These are phyloP conservation scores for Monosporascus sp. DNA, from an alignment of 2,329 filamentous ascomycete species.

Conservation along the genomic window DNA sequence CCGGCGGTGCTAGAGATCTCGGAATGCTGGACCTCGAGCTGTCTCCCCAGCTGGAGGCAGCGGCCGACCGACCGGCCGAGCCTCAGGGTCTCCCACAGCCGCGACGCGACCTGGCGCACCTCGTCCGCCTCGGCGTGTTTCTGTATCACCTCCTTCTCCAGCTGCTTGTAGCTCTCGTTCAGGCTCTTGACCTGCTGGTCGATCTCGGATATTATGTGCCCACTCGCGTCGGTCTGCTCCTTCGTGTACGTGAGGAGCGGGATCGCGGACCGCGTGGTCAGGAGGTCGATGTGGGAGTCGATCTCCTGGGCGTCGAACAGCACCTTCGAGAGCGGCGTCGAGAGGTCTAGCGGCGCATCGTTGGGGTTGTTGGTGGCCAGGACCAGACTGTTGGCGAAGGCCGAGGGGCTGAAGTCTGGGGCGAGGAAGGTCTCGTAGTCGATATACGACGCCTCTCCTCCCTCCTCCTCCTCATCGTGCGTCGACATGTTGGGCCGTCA, in stretches of 20 bases:
- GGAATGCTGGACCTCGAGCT: slow-evolving; percentile 78
- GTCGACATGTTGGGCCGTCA: slow-evolving; percentile 5
- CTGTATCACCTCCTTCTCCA: slow-evolving; percentile 80
- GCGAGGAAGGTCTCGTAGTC: slow-evolving; percentile 90
- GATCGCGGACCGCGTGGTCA: slow-evolving; percentile 79
- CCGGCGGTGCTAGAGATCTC: slow-evolving; percentile 51
- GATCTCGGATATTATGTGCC: slow-evolving; percentile 67
- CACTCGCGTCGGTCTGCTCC: slow-evolving; percentile 66
- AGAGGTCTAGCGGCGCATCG: slow-evolving; percentile 86
- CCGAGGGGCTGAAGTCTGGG: slow-evolving; percentile 71
- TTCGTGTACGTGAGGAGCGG: slow-evolving; percentile 76
- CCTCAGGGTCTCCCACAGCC: slow-evolving; percentile 74
- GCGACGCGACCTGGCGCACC: slow-evolving; percentile 68
- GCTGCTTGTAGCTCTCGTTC: slow-evolving; percentile 76
- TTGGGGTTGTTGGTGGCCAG: slow-evolving; percentile 86
- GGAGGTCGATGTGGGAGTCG: slow-evolving; percentile 86
- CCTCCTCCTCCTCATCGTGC: slow-evolving; percentile 28
- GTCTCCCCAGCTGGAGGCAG: slow-evolving; percentile 74
- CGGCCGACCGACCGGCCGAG: slow-evolving; percentile 71
- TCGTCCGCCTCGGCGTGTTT: slow-evolving; percentile 84
- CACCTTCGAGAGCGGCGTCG: slow-evolving; percentile 86
- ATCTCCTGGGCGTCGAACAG: slow-evolving; percentile 97
- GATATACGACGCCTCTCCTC: slow-evolving; percentile 75
- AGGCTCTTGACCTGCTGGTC: slow-evolving; percentile 75
- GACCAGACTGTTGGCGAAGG: slow-evolving; percentile 85